Evolutionary conservation across 176 grass and related monocot genomes (phyloP).

Genomic region (Pontederia paniculata): DNA sequence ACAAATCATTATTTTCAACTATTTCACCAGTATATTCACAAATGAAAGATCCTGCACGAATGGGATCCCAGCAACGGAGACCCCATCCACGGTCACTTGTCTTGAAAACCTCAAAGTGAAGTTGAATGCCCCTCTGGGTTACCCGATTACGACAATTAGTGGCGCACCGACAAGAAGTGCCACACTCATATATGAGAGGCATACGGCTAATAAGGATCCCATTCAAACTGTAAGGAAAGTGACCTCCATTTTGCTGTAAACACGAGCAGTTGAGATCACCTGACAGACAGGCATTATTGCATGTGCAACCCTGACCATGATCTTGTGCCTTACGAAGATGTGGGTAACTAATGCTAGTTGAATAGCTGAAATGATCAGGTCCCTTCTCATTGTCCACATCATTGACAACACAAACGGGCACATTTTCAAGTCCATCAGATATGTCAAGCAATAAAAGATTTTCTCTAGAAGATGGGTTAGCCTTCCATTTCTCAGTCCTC

Average conservation of each 20-base stretch:
- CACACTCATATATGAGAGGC: slow-evolving; percentile 59
- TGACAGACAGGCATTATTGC: slow-evolving; percentile 44
- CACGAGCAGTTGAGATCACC: slow-evolving; percentile 67
- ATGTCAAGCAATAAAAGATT: slow-evolving; percentile 44
- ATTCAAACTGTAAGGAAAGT: slow-evolving; percentile 58
- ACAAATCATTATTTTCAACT: slow-evolving; percentile 30
- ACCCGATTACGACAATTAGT: slow-evolving; percentile 61
- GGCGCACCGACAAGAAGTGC: slow-evolving; percentile 41
- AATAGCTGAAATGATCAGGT: slow-evolving; percentile 54
- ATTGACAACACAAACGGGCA: slow-evolving; percentile 77
- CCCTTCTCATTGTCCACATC: slow-evolving; percentile 57
- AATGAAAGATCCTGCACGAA: slow-evolving; percentile 70
- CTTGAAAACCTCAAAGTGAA: slow-evolving; percentile 81
- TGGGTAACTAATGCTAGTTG: slow-evolving; percentile 34
- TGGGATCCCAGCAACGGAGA: slow-evolving; percentile 71
- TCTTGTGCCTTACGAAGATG: slow-evolving; percentile 31
- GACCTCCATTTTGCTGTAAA: slow-evolving; percentile 41
- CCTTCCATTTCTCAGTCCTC: slow-evolving; percentile 68
- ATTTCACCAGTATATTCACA: slow-evolving; percentile 75
- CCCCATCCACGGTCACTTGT: slow-evolving; percentile 61
- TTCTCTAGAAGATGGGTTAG: slow-evolving; percentile 51
- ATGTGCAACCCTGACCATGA: slow-evolving; percentile 45
- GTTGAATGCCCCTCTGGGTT: slow-evolving; percentile 50
- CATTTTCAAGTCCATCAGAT: slow-evolving; percentile 57
- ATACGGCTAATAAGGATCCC: slow-evolving; percentile 60